Base-by-base conservation (phyloP, 2,329 filamentous ascomycete genomes). In the Talaromyces piceae region DNA sequence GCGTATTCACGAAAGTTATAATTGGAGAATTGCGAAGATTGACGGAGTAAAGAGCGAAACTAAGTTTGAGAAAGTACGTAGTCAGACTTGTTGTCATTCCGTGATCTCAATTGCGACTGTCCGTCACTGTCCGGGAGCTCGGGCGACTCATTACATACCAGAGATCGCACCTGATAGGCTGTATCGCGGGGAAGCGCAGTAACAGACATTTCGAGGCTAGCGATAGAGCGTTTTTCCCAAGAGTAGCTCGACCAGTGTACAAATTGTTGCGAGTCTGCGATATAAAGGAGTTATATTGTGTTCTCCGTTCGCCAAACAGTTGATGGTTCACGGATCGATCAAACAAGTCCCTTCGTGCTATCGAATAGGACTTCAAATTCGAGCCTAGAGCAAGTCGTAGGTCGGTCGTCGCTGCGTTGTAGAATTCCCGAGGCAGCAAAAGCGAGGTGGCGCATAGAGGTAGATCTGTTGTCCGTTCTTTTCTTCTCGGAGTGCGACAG, bases 1-100 rank as follows among this genome's bases (percentile, higher is more conserved):
- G 93, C 91, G 72, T 98, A 98, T 70, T 96, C 91, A 73, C 93
- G 83, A 79, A 96, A 98, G 74, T 97, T 98, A 77, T 97, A 98
- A 60, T 87, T 83, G 56, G 89, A 82, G 71, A 98, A 97, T 65
- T 95, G 87, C 56, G 80, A 78, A 56, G 89, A 84, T 69, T 93
- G 87, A 61, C 91, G 87, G 63, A 97, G 77, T 62, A 98, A 77
- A 64, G 91, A 91, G 59, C 93, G 91, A 73, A 95, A 97, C 91
- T 95, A 57, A 47, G 28, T 3, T 23, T 7, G 31, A 25, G n/a
- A 44, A 7, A 44, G 12, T 8, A 9, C n/a, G 28, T 33, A 22
- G 27, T 47, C 23, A 47, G 45, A 18, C 13, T 20, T 31, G 23
- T 11, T 20, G 18, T 28, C 5, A 47, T 45, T n/a, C 37, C 20